Evolutionary conservation across 116 monocot genomes (phyloP).

Genomic region (Trichopus zeylanicus): DNA sequence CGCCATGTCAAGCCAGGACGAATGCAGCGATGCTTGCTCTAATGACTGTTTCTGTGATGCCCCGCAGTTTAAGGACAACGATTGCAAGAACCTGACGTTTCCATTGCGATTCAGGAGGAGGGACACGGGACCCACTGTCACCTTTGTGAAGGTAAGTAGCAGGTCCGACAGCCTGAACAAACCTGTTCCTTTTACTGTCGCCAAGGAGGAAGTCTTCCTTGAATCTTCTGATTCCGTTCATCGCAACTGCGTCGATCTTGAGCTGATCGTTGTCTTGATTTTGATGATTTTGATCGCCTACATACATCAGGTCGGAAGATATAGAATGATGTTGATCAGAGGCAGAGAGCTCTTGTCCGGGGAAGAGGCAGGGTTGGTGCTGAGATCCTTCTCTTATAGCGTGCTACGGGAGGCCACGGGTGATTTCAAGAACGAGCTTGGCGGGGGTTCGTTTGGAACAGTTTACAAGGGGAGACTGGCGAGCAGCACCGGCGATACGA

Average conservation of each 20-base stretch:
- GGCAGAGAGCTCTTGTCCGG: background rate
- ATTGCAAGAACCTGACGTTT: conserved; percentile 7
- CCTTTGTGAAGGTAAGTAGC: background rate
- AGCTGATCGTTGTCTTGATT: background rate
- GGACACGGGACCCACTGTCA: background rate
- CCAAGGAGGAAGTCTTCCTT: background rate
- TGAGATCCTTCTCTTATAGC: conserved; percentile 6
- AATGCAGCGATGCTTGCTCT: conserved; percentile 3
- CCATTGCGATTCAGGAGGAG: conserved; percentile 7
- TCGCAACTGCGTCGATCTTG: background rate
- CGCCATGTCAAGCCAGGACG: background rate
- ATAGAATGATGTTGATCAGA: no score
- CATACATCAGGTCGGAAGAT: no score
- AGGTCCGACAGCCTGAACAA: background rate
- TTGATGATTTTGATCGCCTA: background rate
- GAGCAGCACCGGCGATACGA: no score
- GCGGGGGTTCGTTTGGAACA: conserved; percentile 13
- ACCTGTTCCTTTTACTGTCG: background rate
- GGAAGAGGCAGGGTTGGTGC: background rate
- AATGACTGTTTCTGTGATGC: conserved; percentile 7
- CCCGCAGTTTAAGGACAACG: background rate
- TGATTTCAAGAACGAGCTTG: conserved; percentile 3
- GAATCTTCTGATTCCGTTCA: background rate
- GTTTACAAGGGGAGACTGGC: conserved; percentile 12
- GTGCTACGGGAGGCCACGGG: conserved; percentile 8